These are phyloP conservation scores for Puccinia novopanici DNA, from an alignment of 1,284 basidiomycete genomes.

Conservation along the genomic window DNA sequence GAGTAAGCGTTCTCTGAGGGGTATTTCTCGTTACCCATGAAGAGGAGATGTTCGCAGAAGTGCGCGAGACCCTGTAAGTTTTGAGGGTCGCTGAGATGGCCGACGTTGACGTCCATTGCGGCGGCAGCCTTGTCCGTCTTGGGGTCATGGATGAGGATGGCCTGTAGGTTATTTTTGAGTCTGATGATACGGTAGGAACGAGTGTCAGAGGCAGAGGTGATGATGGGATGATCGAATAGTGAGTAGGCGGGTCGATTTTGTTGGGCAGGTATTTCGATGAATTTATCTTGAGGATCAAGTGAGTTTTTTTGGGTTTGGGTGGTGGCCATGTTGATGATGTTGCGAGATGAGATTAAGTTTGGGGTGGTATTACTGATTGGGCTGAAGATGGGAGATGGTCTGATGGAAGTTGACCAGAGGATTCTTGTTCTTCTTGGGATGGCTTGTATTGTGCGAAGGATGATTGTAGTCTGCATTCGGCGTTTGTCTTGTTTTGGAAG, in stretches of 20 bases:
- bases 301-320: not conserved
- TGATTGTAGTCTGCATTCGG: too few species aligned
- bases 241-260: constrained; percentile 1
- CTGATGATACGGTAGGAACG: constrained; percentile 67
- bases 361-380: too few species aligned
- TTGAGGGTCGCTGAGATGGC: constrained; percentile 83
- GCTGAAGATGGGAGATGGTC: too few species aligned
- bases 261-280: constrained; percentile 8
- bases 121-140: constrained; percentile 93
- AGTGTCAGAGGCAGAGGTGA: constrained; percentile 54
- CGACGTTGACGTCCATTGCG: constrained; percentile 90
- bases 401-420: too few species aligned
- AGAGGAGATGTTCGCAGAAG: constrained; percentile 60
- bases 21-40: constrained; percentile 65
- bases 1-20: constrained; percentile 91
- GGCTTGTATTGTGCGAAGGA: too few species aligned
- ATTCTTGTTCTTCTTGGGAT: too few species aligned
- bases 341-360: too few species aligned
- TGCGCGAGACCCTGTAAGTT: constrained; percentile 61
- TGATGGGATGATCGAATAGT: constrained; percentile 51
- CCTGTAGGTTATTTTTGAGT: constrained; percentile 84
- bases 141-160: constrained; percentile 79
- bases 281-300: not conserved
- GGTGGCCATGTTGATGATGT: not conserved
- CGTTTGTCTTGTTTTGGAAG: too few species aligned